These are phyloP conservation scores for Suaeda aralocaspica DNA, from an alignment of 148 eudicot genomes.

Conservation along the genomic window DNA sequence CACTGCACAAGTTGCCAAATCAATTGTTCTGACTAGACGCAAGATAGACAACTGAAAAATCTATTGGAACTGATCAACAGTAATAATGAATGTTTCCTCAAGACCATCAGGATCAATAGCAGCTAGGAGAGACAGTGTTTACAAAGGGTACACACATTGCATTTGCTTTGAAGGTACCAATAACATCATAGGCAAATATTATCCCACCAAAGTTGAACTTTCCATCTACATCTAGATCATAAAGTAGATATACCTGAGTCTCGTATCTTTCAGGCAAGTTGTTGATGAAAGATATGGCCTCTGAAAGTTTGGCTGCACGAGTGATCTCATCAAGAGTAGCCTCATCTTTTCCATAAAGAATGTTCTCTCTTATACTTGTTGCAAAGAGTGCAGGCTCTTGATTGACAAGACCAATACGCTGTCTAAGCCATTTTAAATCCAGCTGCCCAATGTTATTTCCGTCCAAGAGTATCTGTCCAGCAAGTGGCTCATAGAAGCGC, in stretches of 20 bases:
- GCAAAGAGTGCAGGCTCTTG: conserved; percentile 99
- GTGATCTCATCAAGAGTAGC: conserved; percentile 83
- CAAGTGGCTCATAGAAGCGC: conserved; percentile 87
- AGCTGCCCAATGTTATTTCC: conserved; percentile 62
- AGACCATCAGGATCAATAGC: not conserved
- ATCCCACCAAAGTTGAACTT: not conserved
- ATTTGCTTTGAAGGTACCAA: not conserved
- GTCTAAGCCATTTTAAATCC: conserved; percentile 82
- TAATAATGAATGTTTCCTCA: not conserved
- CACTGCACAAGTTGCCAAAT: not conserved
- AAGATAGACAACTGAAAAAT: not conserved
- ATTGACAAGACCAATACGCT: conserved; percentile 84
- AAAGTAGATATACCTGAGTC: conserved; percentile 60
- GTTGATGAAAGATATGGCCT: conserved; percentile 76
- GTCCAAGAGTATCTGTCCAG: conserved; percentile 72
- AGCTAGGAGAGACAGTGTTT: not conserved
- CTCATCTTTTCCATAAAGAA: conserved; percentile 86
- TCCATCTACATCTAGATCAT: conserved; percentile 1
- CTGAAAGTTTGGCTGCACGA: conserved; percentile 93
- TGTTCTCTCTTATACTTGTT: conserved; percentile 84
- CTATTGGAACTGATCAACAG: not conserved
- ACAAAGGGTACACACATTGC: not conserved
- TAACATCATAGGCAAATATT: not conserved
- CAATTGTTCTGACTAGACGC: not conserved
- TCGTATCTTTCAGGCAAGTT: conserved; percentile 94